Evolutionary conservation across 2,329 filamentous ascomycete genomes (phyloP), one percentile per base, ranked within the genome.

Genomic region (Sporothrix sp.): DNA sequence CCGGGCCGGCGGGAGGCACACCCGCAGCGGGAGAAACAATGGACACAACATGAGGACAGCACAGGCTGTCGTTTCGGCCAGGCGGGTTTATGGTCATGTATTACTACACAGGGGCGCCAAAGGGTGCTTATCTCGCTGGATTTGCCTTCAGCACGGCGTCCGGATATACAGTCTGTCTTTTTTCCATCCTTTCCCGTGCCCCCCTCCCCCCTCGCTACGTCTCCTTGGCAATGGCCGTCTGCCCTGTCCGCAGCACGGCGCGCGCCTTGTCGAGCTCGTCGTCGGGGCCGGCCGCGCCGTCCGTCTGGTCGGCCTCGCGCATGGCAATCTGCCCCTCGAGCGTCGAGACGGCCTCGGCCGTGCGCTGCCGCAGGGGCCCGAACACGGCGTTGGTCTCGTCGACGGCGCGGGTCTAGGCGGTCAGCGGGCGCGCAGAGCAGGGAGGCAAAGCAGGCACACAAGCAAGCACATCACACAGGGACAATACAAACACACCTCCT

Each of bases 311-410:
- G 57, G 71, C 69, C 59, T 73, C 78, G 25, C 68, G 68, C n/a
- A 78, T 70, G 59, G 89, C 86, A 59, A 96, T 72, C 65, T 87
- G 75, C 58, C 84, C 78, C 68, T 94, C 81, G 44, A 96, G 72
- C 62, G 82, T 87, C 52, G 76, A 72, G 36, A 90, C 71, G 1
- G 88, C 84, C 51, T 84, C 79, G 40, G 67, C 68, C 59, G 96
- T 88, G 61, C 87, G 84, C 61, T 78, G 65, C 59, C 77, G 78
- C 57, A 97, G 69, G 2, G 79, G 79, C 2, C 75, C 83, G 60
- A 97, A 85, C 25, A 97, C 80, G 51, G 82, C 85, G 64, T 85
- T 85, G 8, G 93, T 97, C 70, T 98, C 87, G 57, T 89, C 81
- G n/a, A 89, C 71, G 20, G 86, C 90, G 71, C 79, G 78, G 69